phyloP scores from a whole-genome alignment of 768 basidiomycete genomes.

The Boletus tylopilopsis region DNA sequence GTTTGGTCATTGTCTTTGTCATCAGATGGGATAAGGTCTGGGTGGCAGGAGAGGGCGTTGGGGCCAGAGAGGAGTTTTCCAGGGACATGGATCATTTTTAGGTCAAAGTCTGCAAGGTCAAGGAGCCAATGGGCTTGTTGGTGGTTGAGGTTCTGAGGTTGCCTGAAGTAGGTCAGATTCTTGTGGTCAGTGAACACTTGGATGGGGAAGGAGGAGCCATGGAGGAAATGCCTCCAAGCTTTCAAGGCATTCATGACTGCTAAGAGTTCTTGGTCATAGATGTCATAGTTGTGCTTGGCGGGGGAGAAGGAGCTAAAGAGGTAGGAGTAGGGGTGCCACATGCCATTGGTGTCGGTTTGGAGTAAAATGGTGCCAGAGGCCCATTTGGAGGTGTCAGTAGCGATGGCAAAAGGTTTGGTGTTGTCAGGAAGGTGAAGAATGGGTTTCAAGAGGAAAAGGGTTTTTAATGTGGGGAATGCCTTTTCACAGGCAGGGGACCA shows the following conservation, averaged over 20 bases:
- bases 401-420: neutral
- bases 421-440: neutral
- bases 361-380: neutral
- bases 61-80: neutral
- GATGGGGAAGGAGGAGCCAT: slow-evolving; percentile 30
- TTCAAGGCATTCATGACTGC: neutral
- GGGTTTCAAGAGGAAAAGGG: neutral
- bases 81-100: neutral
- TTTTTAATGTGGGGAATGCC: neutral
- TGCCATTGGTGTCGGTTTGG: neutral
- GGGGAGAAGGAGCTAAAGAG: neutral
- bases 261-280: slow-evolving; percentile 33
- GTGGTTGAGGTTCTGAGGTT: neutral
- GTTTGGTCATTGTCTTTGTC: too few species aligned
- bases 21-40: neutral
- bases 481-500: neutral
- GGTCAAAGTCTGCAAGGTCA: neutral
- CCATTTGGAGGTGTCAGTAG: neutral
- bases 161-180: slow-evolving; percentile 1
- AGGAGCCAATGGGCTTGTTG: neutral
- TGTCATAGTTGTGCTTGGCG: slow-evolving; percentile 45
- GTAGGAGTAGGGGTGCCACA: neutral
- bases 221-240: slow-evolving; percentile 28
- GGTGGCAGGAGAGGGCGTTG: neutral
- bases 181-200: slow-evolving; percentile 34